Evolutionary conservation across 2,329 filamentous ascomycete species (phyloP).

Genomic region (Alternaria burnsii): DNA sequence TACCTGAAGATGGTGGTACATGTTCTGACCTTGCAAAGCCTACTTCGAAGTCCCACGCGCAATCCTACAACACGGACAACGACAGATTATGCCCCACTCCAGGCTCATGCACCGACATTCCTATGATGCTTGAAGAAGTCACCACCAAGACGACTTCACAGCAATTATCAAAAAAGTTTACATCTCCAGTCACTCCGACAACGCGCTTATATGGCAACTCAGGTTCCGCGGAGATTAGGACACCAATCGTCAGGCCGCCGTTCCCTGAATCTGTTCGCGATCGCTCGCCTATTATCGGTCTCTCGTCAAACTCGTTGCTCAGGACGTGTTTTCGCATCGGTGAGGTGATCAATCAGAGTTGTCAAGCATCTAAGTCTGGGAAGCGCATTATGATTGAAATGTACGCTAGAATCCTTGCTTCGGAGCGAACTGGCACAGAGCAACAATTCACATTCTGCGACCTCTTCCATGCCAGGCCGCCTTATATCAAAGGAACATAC

Average conservation of each 20-base stretch:
- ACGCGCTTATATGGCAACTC: slow-evolving; percentile 19
- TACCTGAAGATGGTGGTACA: slow-evolving; percentile 5
- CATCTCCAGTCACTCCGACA: slow-evolving; percentile 35
- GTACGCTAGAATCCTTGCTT: slow-evolving; percentile 68
- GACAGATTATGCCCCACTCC: neutral
- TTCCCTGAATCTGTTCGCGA: slow-evolving; percentile 62
- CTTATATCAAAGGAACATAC: slow-evolving; percentile 60
- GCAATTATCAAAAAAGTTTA: slow-evolving; percentile 23
- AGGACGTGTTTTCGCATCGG: slow-evolving; percentile 71
- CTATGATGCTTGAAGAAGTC: neutral
- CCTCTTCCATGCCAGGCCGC: slow-evolving; percentile 66
- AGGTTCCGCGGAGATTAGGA: slow-evolving; percentile 18
- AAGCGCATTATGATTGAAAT: slow-evolving; percentile 66
- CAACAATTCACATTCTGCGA: slow-evolving; percentile 73
- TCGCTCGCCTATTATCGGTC: slow-evolving; percentile 63
- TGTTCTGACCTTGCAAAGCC: neutral
- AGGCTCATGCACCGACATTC: neutral
- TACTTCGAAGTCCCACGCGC: slow-evolving; percentile 7
- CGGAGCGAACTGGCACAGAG: slow-evolving; percentile 62
- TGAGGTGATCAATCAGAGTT: slow-evolving; percentile 64
- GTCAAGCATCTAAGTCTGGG: slow-evolving; percentile 57
- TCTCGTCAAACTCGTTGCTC: slow-evolving; percentile 58
- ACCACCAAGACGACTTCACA: neutral
- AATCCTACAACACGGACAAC: neutral
- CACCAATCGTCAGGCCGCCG: slow-evolving; percentile 60